These are phyloP conservation scores for Magnolia changhungtana DNA, from an alignment of 164 flowering plant species.

Conservation along the genomic window DNA sequence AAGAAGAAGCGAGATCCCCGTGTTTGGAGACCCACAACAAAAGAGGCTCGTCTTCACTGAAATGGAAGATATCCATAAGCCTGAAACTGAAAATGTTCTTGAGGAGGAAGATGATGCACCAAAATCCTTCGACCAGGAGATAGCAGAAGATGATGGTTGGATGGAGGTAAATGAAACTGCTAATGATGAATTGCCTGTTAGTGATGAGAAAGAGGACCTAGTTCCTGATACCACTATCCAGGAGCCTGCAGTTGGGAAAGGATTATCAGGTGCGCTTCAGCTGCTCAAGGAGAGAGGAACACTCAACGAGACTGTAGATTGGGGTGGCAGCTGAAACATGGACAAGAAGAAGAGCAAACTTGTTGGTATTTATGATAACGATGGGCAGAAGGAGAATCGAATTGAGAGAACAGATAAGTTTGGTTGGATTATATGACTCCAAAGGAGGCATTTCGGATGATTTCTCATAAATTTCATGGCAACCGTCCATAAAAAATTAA, in stretches of 20 bases:
- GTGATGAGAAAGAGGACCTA: conserved; percentile 47
- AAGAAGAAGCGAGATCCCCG: conserved; percentile 17
- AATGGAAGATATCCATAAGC: conserved; percentile 69
- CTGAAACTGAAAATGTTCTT: conserved; percentile 71
- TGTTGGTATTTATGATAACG: conserved; percentile 69
- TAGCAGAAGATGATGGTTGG: conserved; percentile 66
- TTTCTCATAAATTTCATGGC: conserved; percentile 96
- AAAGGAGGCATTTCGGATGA: conserved; percentile 85
- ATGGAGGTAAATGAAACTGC: conserved; percentile 50
- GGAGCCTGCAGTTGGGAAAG: conserved; percentile 84
- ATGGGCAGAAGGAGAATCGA: conserved; percentile 62
- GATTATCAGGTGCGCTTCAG: conserved; percentile 75
- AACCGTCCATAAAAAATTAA: conserved; percentile 97
- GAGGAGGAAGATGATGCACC: conserved; percentile 91
- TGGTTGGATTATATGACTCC: conserved; percentile 94
- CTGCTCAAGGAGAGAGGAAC: conserved; percentile 88
- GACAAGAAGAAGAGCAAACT: conserved; percentile 98
- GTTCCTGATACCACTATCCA: conserved; percentile 74
- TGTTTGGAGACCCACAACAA: conserved; percentile 45
- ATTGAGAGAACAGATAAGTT: conserved; percentile 91
- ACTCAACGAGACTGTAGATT: conserved; percentile 87
- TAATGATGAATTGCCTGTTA: conserved; percentile 37
- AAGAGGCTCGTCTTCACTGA: conserved; percentile 83
- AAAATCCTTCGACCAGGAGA: conserved; percentile 40
- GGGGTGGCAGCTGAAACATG: conserved; percentile 99